Evolutionary conservation across 2,329 filamentous ascomycete species (phyloP), one percentile per base, ranked within the genome.

Genomic region (Ampelomyces quisqualis): DNA sequence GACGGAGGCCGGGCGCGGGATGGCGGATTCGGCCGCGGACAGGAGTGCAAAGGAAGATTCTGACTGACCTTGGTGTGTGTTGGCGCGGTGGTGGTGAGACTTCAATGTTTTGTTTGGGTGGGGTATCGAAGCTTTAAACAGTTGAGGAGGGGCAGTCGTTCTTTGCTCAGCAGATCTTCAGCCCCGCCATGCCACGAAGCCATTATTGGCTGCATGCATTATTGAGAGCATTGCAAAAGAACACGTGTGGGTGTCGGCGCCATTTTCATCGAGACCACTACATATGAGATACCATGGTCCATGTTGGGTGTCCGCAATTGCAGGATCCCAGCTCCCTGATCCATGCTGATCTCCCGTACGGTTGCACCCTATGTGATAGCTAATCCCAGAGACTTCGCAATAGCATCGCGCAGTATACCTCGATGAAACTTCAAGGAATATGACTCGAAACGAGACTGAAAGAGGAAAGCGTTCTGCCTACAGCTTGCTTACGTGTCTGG

Each of bases 1-100:
- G n/a, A n/a, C n/a, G n/a, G n/a, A n/a, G n/a, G n/a, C n/a, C n/a
- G n/a, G n/a, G n/a, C 49, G 55, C 40, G 52, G 50, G 54, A 49
- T 55, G 51, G 40, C 42, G 43, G 38, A 50, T 37, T 53, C 65
- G 65, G 65, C 64, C 64, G 65, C 64, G 65, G 65, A 66, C 51
- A 57, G 57, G 44, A 52, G 45, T 41, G 47, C 24, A 35, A 20
- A 30, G 33, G 52, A 52, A 58, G 42, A 43, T 47, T 51, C 49
- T 55, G 53, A 66, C 64, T 62, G 65, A 68, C 64, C 51, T 60
- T 45, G 40, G 13, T 23, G 14, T 19, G 8, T 58, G 47, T 42
- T 51, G 49, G 51, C 53, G 50, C 44, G 39, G 40, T 45, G 47
- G 18, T 22, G 19, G 43, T 55, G 51, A 41, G 59, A 34, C 11